A percentile compares a stretch with the other conserved stretches of the same genome.
Evolutionary conservation across 176 grass and related monocot species (phyloP).

Genomic region (Oryza brachyantha): DNA sequence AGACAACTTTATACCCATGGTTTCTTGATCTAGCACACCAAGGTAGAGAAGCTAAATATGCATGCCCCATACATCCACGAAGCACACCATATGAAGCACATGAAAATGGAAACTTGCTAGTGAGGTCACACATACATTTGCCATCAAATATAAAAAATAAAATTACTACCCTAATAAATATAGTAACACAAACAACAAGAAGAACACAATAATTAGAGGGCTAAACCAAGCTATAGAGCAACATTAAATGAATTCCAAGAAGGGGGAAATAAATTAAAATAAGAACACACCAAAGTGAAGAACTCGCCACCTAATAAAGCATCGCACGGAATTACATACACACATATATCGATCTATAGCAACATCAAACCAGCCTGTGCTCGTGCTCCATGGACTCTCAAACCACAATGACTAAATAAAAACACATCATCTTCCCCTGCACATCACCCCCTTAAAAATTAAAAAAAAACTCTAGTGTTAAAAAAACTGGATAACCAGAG

Average conservation of each 20-base stretch:
- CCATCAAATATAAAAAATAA: neutral
- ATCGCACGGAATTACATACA: neutral
- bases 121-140: neutral
- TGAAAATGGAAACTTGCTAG: neutral
- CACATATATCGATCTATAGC: neutral
- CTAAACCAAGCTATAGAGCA: neutral
- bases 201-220: neutral
- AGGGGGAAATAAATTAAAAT: neutral
- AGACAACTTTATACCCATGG: neutral
- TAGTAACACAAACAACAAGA: neutral
- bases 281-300: neutral
- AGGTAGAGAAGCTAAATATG: neutral
- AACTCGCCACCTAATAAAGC: neutral
- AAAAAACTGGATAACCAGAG: neutral
- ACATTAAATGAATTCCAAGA: neutral
- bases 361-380: neutral
- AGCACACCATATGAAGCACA: neutral
- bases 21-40: neutral
- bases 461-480: neutral
- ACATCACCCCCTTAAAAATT: neutral
- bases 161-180: neutral
- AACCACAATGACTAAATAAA: neutral
- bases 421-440: neutral
- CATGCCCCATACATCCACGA: neutral
- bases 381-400: neutral